Percentiles rank a stretch among this genome's conserved stretches.
Evolutionary conservation across 805 yeast species (phyloP).

Genomic region (Scheffersomyces lignosus): DNA sequence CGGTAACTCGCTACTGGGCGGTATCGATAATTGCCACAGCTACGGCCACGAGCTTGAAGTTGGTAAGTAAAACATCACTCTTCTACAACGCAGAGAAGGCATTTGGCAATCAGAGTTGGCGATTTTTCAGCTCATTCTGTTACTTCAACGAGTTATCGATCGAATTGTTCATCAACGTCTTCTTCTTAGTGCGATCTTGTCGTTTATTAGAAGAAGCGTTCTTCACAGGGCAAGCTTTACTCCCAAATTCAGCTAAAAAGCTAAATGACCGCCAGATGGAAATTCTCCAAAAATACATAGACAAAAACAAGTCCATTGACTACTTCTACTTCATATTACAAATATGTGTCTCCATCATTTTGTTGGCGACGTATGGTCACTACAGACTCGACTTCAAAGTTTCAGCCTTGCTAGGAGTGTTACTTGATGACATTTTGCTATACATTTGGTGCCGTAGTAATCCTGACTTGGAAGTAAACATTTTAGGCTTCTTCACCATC

Average conservation of each 20-base stretch:
- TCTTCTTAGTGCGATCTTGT: conserved; percentile 18
- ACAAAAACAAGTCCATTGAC: conserved; percentile 24
- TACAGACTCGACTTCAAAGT: conserved; percentile 14
- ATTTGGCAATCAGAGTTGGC: conserved; percentile 35
- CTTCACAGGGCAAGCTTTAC: conserved; percentile 11
- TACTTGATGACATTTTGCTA: conserved; percentile 36
- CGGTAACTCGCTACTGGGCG: conserved; percentile 29
- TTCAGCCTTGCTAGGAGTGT: conserved; percentile 32
- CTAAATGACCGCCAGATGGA: conserved; percentile 10
- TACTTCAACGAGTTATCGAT: conserved; percentile 28
- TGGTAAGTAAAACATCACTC: conserved; percentile 19
- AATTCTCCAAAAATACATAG: conserved; percentile 13
- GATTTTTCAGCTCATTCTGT: conserved; percentile 35
- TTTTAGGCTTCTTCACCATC: conserved; percentile 43
- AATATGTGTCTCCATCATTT: conserved; percentile 24
- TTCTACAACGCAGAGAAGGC: conserved; percentile 28
- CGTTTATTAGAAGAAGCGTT: conserved; percentile 26
- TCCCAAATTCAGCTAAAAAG: conserved; percentile 19
- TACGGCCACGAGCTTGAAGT: conserved; percentile 16
- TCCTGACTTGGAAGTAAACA: conserved; percentile 38
- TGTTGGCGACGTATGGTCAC: conserved; percentile 14
- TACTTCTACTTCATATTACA: conserved; percentile 28
- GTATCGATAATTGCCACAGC: conserved; percentile 22
- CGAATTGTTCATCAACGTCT: conserved; percentile 18
- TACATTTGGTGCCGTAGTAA: conserved; percentile 50